Conservation (phyloP, 169 alveolate species). For the Eimeria tenella region DNA sequence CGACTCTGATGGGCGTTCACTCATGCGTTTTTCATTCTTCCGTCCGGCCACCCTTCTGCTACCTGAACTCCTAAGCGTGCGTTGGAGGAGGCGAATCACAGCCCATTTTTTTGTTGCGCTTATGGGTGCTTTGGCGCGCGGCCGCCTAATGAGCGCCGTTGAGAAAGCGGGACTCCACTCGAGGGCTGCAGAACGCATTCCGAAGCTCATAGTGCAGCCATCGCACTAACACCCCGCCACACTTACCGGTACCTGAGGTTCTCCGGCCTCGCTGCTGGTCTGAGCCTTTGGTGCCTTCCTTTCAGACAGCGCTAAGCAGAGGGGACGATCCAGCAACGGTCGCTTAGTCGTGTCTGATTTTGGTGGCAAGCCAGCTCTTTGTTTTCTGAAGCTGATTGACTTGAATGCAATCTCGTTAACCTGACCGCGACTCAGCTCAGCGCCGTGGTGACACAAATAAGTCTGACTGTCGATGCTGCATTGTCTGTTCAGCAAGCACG, state of each 20-base stretch:
- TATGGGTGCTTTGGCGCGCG: no score
- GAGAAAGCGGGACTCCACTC: conserved; percentile 8
- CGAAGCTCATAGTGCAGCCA: background rate
- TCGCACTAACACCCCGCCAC: conserved; percentile 45
- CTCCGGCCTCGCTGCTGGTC: background rate
- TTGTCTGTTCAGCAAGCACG: no score
- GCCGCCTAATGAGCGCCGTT: no score
- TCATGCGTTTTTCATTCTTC: background rate
- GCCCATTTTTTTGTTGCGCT: no score
- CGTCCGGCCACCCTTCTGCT: background rate
- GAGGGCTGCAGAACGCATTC: background rate
- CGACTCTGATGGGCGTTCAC: conserved; percentile 25
- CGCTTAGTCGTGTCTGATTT: background rate
- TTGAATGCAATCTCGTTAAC: background rate
- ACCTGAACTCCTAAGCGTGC: no score
- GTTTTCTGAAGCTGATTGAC: background rate
- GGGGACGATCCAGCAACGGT: background rate
- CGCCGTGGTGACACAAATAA: background rate
- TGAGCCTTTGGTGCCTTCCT: conserved; percentile 11
- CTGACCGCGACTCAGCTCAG: background rate
- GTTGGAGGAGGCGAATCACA: no score
- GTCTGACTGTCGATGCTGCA: no score
- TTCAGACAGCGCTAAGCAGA: background rate
- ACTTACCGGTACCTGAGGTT: conserved; percentile 27
- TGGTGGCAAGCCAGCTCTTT: background rate